Conservation (phyloP, 2,329 filamentous ascomycete genomes). For the Fusarium paranaense region DNA sequence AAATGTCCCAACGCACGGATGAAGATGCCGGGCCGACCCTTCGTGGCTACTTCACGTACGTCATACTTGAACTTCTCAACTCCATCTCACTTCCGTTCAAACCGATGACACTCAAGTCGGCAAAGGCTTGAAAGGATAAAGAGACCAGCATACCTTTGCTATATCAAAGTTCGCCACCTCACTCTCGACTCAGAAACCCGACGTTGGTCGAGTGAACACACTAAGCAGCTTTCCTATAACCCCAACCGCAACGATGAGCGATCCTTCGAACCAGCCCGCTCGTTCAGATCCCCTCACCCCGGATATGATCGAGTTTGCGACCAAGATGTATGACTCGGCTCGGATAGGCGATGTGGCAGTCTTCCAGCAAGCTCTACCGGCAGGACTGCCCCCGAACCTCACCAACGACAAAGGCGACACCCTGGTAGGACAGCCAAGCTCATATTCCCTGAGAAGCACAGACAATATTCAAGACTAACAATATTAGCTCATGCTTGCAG, state of each 20-base stretch:
- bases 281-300: constrained; percentile 60
- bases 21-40: neutral
- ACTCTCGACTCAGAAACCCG: neutral
- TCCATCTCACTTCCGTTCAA: neutral
- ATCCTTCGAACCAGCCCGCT: constrained; percentile 23
- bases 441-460: neutral
- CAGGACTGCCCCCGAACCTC: constrained; percentile 75
- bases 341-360: constrained; percentile 67
- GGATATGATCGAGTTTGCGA: constrained; percentile 74
- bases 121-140: neutral
- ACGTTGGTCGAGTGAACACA: neutral
- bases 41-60: constrained; percentile 9
- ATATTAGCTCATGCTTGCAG: constrained; percentile 74
- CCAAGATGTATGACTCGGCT: constrained; percentile 75
- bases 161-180: neutral
- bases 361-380: constrained; percentile 72
- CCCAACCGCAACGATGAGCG: constrained; percentile 22
- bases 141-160: neutral
- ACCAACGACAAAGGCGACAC: constrained; percentile 81
- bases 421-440: constrained; percentile 59
- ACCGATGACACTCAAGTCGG: neutral
- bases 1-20: neutral
- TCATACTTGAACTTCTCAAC: constrained; percentile 15
- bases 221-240: neutral
- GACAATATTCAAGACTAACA: constrained; percentile 5